Base-by-base conservation (phyloP, 441 rosid species). In the Mallotus japonicus region DNA sequence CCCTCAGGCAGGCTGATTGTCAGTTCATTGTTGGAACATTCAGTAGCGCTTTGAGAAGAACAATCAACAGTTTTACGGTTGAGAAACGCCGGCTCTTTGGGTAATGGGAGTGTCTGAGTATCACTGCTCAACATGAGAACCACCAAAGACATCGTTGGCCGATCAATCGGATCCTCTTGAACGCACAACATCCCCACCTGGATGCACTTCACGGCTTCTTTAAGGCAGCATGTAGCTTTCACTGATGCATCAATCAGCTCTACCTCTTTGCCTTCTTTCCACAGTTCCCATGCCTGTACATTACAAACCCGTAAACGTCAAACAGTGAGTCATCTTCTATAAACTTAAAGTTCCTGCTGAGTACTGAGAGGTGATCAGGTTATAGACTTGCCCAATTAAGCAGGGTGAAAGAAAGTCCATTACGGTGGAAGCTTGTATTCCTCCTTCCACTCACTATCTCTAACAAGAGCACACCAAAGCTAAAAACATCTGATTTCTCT, bases 401-500 rank as follows among this genome's bases (percentile, higher is more conserved):
- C 4, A 69, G 64, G 16, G 64, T 69, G 28, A 19, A 47, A 19
- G 73, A 69, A 13, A 69, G 54, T 69, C 73, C 73, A 24, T 54
- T 69, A 9, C 73, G 64, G 42, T 69, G 64, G 55, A 69, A 68
- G 62, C 51, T 68, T 40, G 62, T 68, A 51, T 68, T 68, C 62
- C 72, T 55, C 24, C 10, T 68, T 68, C 62, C 72, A n/a, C 51
- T 54, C 62, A 55, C 72, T 19, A 55, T 47, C 62, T 69, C 62
- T 55, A 70, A 16, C 62, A 68, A 7, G 24, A 68, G n/a, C 72
- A 68, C 72, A 37, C 62, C 62, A 54, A 55, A 68, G 51, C 72
- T 68, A 19, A 55, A 68, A n/a, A 68, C 72, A 53, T 67, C 61
- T 53, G 58, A 66, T 50, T 66, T 66, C 44, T 49, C 58, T 14